phyloP scores from a whole-genome alignment of 2,329 filamentous ascomycete species.

The Colletotrichum chlorophyti region DNA sequence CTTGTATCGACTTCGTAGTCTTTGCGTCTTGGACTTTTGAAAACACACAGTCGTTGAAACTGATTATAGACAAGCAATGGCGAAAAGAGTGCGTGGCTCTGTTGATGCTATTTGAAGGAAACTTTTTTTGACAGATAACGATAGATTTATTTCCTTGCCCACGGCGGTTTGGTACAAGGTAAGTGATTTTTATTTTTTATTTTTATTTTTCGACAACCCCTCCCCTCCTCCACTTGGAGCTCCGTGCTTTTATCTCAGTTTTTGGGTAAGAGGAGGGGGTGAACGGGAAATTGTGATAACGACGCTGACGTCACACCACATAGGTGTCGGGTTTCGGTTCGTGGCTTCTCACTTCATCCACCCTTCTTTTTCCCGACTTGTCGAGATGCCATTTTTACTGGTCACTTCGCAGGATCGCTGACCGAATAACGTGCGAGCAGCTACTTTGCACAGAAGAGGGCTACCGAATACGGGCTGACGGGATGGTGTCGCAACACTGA shows the following conservation, averaged over 20 bases:
- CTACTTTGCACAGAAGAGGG: constrained; percentile 62
- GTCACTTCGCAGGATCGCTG: too few relatives aligned
- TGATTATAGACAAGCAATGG: constrained; percentile 33
- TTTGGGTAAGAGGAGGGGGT: constrained; percentile 9
- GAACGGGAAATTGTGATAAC: not conserved
- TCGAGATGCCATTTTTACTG: too few relatives aligned
- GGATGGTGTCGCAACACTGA: constrained; percentile 69
- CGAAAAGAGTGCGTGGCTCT: constrained; percentile 41
- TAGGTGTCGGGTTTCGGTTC: constrained; percentile 65
- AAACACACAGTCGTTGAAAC: not conserved
- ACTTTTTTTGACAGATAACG: too few relatives aligned
- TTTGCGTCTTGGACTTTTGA: not conserved
- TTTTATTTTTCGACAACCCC: constrained; percentile 46
- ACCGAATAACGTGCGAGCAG: constrained; percentile 37
- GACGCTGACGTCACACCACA: constrained; percentile 35
- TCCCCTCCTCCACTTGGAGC: constrained; percentile 47
- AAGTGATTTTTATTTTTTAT: constrained; percentile 35
- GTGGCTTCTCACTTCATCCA: constrained; percentile 4
- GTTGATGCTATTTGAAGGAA: too few relatives aligned
- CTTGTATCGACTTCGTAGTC: not conserved
- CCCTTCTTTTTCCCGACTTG: too few relatives aligned
- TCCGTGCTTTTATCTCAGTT: constrained; percentile 17
- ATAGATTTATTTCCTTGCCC: constrained; percentile 69
- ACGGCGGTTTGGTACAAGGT: constrained; percentile 74
- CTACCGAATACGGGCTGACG: constrained; percentile 56